These are phyloP conservation scores for Pseudogymnoascus sp. DNA, from an alignment of 2,329 filamentous ascomycete genomes.

Conservation along the genomic window DNA sequence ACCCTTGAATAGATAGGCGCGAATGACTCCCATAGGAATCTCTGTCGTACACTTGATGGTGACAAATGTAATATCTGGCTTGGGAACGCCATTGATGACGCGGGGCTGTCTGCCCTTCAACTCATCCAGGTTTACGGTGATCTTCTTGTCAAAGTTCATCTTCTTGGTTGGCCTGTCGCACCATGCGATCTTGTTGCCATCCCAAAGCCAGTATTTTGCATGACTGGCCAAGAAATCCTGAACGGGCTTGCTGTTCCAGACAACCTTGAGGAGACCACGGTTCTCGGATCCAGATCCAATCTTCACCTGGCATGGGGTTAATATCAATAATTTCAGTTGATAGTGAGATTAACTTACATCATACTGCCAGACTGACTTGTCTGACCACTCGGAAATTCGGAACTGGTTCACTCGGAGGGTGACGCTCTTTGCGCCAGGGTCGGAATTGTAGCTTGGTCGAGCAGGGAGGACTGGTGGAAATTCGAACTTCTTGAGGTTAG, in stretches of 20 bases:
- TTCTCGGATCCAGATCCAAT: constrained; percentile 58
- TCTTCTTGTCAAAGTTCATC: neutral
- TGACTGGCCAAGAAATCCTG: constrained; percentile 45
- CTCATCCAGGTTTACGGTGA: constrained; percentile 64
- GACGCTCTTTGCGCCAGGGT: constrained; percentile 40
- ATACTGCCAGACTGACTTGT: constrained; percentile 66
- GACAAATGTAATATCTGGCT: constrained; percentile 45
- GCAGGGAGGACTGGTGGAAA: constrained; percentile 23
- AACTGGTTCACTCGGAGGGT: constrained; percentile 61
- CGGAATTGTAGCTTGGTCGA: constrained; percentile 48
- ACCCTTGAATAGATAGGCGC: constrained; percentile 55
- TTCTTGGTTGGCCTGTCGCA: constrained; percentile 31
- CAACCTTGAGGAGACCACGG: constrained; percentile 58
- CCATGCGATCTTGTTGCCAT: constrained; percentile 85
- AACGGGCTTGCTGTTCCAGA: constrained; percentile 61
- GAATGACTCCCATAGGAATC: constrained; percentile 59
- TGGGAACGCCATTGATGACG: constrained; percentile 25
- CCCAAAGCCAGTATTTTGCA: constrained; percentile 56
- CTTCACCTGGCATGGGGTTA: constrained; percentile 43
- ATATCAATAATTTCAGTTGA: neutral
- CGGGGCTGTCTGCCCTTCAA: constrained; percentile 42
- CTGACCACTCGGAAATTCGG: constrained; percentile 53
- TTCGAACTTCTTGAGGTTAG: constrained; percentile 23
- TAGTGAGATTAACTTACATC: constrained; percentile 52
- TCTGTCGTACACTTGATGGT: constrained; percentile 55